Conservation (phyloP, 495 filamentous ascomycete genomes). For the Acidiella bohemica region DNA sequence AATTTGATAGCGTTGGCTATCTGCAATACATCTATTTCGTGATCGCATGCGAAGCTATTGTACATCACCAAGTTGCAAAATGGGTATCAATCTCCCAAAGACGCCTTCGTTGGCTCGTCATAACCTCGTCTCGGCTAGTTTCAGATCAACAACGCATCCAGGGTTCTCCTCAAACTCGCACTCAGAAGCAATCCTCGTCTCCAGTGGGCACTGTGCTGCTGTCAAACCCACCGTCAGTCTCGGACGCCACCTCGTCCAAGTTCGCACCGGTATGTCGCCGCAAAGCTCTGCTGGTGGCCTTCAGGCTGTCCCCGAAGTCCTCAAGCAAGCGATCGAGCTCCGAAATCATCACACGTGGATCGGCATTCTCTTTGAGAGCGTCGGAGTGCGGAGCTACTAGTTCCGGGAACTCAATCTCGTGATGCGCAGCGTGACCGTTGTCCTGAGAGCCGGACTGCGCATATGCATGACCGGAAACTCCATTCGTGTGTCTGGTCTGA, state of each 20-base stretch:
- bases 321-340: conserved; percentile 42
- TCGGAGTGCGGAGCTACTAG: conserved; percentile 34
- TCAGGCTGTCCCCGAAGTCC: conserved; percentile 10
- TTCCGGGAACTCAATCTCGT: conserved; percentile 25
- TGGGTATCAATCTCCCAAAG: too few relatives aligned
- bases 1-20: too few relatives aligned
- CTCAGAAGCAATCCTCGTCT: conserved; percentile 12
- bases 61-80: too few relatives aligned
- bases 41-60: too few relatives aligned
- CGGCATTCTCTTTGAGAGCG: conserved; percentile 40
- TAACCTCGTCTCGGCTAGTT: too few relatives aligned
- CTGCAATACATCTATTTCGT: too few relatives aligned
- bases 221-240: conserved; percentile 10
- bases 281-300: conserved; percentile 7
- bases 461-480: not conserved
- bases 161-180: not conserved
- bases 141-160: too few relatives aligned
- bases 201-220: conserved; percentile 8
- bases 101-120: too few relatives aligned
- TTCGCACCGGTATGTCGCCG: conserved; percentile 3
- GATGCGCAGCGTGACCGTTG: not conserved
- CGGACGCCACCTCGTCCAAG: conserved; percentile 1
- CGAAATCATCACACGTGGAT: conserved; percentile 35
- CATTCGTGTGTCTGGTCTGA: conserved; percentile 1
- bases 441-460: not conserved